Evolutionary conservation across 176 grass and related monocot species (phyloP).

Genomic region (Pontederia crassipes): DNA sequence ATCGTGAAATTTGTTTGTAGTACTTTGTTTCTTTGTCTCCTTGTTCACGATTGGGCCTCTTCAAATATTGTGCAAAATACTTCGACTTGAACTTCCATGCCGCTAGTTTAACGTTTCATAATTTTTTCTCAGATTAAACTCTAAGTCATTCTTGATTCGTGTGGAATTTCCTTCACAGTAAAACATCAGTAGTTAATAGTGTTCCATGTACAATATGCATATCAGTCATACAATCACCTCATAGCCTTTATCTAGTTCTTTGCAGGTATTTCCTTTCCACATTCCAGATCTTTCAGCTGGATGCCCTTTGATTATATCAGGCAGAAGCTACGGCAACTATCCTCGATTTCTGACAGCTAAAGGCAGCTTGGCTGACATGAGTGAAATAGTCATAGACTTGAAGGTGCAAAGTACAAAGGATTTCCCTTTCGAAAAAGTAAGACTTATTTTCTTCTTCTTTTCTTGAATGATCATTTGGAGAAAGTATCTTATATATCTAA

Average conservation of each 20-base stretch:
- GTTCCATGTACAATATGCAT: no score
- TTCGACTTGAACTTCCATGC: no score
- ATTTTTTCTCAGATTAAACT: no score
- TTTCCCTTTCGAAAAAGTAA: slow-evolving; percentile 82
- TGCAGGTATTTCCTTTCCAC: slow-evolving; percentile 57
- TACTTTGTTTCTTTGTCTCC: no score
- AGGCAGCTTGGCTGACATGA: slow-evolving; percentile 78
- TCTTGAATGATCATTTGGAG: slow-evolving; percentile 5
- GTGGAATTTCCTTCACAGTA: no score
- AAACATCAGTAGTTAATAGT: no score
- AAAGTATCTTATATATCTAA: no score
- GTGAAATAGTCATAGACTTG: slow-evolving; percentile 63
- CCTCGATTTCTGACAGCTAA: slow-evolving; percentile 56
- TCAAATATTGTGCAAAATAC: no score
- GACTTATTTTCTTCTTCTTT: slow-evolving; percentile 7
- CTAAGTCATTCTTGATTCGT: no score
- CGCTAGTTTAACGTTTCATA: no score
- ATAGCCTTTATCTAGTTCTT: slow-evolving; percentile 11
- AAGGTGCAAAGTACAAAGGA: slow-evolving; percentile 69
- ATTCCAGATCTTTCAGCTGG: slow-evolving; percentile 71
- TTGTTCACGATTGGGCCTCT: no score
- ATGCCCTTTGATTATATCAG: slow-evolving; percentile 62
- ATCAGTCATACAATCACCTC: neutral
- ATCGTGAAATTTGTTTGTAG: no score
- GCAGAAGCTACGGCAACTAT: slow-evolving; percentile 74